Base-by-base conservation (phyloP, 768 basidiomycete species). In the Hygrocybe punicea region DNA sequence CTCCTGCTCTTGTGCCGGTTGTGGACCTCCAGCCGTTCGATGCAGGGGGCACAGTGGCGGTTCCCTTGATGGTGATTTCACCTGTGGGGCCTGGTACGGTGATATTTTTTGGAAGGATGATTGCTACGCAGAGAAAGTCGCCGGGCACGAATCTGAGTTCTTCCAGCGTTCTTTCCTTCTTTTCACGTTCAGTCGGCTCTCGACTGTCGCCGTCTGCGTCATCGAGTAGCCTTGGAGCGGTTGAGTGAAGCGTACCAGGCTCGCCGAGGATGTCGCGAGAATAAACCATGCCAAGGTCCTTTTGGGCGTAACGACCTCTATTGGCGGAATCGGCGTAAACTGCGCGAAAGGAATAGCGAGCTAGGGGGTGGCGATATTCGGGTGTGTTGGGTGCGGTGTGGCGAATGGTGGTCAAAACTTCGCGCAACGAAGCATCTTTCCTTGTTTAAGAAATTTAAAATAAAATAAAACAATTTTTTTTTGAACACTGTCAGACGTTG, bases 181-280 rank as follows among this genome's bases (percentile, higher is more conserved):
- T 78, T 66, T 81, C 81, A 21, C 78, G 73, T 44, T 83, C 81
- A 1, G 69, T 75, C 8, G 63, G 66, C 58, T 79, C 73, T 13
- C 67, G 65, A 2, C 56, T 47, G 37, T 70, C 60, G 1, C 67
- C 64, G 24, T 78, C 78, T 0, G 62, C 56, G 58, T 85, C 85
- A 45, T 83, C 81, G 19, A 84, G 70, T 2, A 91, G 76, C 2
- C 86, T 80, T 0, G 85, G 78, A 0, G 87, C 87, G 6, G 82
- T 74, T 13, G 68, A 69, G 39, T 78, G 76, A 19, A 87, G 68
- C 1, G 84, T 70, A 34, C 89, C 89, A 3, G 87, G 86, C 68
- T 91, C 90, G 48, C 89, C 89, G 2, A 91, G 81, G 60, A 92
- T 87, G 71, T 92, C 91, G 60, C 90, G 85, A 44, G 89, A 89